phyloP scores from a whole-genome alignment of 1,284 basidiomycete genomes.

The Pyrrhoderma noxium region DNA sequence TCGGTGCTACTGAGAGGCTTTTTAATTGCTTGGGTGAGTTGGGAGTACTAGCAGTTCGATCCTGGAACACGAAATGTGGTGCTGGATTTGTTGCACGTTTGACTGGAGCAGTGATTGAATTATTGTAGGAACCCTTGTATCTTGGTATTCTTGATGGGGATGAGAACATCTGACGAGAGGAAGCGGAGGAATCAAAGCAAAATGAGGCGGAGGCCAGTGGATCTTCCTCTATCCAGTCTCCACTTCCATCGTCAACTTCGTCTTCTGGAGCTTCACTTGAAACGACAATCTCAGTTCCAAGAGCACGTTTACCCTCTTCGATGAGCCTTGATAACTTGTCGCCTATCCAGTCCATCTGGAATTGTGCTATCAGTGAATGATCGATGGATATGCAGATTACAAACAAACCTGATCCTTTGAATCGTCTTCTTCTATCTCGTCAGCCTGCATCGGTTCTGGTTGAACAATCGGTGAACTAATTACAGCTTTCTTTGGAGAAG shows the following conservation, averaged over 20 bases:
- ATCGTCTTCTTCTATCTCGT: conserved; percentile 27
- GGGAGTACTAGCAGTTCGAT: not conserved
- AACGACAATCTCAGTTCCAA: conserved; percentile 63
- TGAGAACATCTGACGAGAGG: not conserved
- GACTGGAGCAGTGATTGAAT: not conserved
- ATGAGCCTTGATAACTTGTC: conserved; percentile 59
- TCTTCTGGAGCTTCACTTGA: conserved; percentile 65
- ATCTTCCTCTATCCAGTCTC: conserved; percentile 58
- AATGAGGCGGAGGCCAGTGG: conserved; percentile 6
- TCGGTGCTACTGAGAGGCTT: not conserved
- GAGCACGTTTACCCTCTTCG: conserved; percentile 63
- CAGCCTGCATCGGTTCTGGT: conserved; percentile 24
- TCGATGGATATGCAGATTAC: no score
- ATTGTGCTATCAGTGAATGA: not conserved
- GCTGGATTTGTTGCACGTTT: not conserved
- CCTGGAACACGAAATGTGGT: conserved; percentile 2
- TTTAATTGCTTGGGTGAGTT: conserved; percentile 1
- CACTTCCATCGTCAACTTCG: conserved; percentile 65
- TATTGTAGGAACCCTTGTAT: not conserved
- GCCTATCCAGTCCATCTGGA: conserved; percentile 70
- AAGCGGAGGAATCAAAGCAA: not conserved
- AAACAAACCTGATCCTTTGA: conserved; percentile 40
- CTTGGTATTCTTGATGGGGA: conserved; percentile 2
- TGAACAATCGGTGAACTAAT: conserved; percentile 2
- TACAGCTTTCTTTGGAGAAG: conserved; percentile 1